Base-by-base conservation (phyloP, 2,329 filamentous ascomycete genomes). In the Ophidiomyces ophidiicola region DNA sequence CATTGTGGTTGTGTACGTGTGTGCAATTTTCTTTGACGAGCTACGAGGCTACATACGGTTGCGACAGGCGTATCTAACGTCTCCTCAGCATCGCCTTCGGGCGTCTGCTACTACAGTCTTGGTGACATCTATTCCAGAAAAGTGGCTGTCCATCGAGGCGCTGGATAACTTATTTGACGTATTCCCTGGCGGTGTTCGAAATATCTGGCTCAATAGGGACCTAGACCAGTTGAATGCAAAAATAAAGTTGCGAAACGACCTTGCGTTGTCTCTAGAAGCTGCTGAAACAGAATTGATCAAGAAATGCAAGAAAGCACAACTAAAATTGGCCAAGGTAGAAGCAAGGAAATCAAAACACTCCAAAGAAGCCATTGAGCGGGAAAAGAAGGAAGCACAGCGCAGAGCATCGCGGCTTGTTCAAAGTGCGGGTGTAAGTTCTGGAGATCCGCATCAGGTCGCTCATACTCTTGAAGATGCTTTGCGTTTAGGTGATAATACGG, bases 171-270 rank as follows among this genome's bases (percentile, higher is more conserved):
- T 98, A 0, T 98, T 92, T 53, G 90, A 98, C 56, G 87, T 96
- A 1, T 96, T 94, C 50, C 90, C 90, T 0, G 90, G 90, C 14
- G 90, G 90, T 20, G 80, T 98, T 53, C 76, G 84, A 44, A 96
- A 96, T 50, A 82, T 98, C 32, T 98, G 88, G 87, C 78, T 98
- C 51, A 98, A 94, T 44, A 76, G 88, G 45, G 83, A 98, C 54
- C 80, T 85, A 48, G 83, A 87, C 30, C 72, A 79, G 6, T 71
- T 98, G 7, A 72, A 83, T 32, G 80, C 87, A 45, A 96, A 96
- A 56, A 81, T 96, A 32, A 73, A 82, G 34, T 66, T 76, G 46
- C 74, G 90, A 31, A 76, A 86, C 44, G 63, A 71, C 6, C 65
- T 94, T 10, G 85, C 88, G 32, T 58, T 70, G 29, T 66, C 69